phyloP scores from a whole-genome alignment of 2,329 filamentous ascomycete species.

The Pseudogymnoascus sp. region DNA sequence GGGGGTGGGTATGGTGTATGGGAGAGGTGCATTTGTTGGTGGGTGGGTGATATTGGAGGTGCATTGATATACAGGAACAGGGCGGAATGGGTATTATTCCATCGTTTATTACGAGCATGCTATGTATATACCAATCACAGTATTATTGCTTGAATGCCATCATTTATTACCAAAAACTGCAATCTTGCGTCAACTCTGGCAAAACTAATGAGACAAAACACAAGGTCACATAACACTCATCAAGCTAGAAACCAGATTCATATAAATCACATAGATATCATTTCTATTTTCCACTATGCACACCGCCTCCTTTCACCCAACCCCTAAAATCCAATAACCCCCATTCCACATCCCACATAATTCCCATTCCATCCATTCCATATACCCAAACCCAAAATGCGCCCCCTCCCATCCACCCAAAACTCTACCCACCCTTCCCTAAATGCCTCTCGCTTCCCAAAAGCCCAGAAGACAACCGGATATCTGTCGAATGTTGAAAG shows the following conservation, averaged over 20 bases:
- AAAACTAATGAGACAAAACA: not conserved
- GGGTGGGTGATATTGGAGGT: not conserved
- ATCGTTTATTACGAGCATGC: not conserved
- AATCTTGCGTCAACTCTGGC: not conserved
- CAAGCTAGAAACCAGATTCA: not conserved
- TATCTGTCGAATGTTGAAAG: not conserved
- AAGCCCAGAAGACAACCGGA: not conserved
- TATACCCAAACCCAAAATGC: not conserved
- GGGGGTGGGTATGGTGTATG: not conserved
- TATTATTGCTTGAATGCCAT: not conserved
- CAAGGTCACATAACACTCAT: not conserved
- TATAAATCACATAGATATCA: not conserved
- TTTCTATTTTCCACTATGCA: not conserved
- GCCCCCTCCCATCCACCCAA: not conserved
- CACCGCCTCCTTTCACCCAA: not conserved
- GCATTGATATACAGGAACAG: not conserved
- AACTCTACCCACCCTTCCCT: not conserved
- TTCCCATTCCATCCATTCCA: not conserved
- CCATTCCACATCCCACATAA: not conserved
- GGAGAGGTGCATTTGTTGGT: not conserved
- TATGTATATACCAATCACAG: not conserved
- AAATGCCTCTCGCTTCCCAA: not conserved
- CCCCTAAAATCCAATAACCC: not conserved
- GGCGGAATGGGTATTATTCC: not conserved
- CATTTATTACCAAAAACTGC: not conserved